Conservation (phyloP, 306 rosid species). For the Pterocarpus santalinus region DNA sequence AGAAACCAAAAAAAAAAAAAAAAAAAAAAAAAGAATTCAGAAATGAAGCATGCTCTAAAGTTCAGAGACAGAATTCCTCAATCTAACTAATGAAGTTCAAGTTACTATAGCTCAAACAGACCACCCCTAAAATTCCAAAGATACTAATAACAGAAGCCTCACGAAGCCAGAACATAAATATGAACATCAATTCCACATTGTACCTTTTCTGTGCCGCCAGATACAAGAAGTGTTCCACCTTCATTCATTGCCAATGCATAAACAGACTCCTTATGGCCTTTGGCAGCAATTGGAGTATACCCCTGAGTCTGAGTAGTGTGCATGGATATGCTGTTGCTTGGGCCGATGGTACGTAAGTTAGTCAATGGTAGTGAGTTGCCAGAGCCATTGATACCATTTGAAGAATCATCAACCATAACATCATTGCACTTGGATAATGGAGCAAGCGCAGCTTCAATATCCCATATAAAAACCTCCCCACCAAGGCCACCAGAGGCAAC, state of each 20-base stretch:
- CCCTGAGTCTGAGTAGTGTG: conserved; percentile 85
- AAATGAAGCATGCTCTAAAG: conserved; percentile 24
- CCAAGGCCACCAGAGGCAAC: conserved; percentile 99
- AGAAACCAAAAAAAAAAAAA: conserved; percentile 12
- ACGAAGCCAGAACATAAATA: conserved; percentile 33
- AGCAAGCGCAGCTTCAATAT: conserved; percentile 85
- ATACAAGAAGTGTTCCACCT: conserved; percentile 88
- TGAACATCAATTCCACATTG: conserved; percentile 43
- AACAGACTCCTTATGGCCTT: conserved; percentile 99
- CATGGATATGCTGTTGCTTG: conserved; percentile 78
- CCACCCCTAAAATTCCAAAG: conserved; percentile 14
- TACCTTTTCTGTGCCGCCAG: conserved; percentile 99
- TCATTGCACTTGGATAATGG: conserved; percentile 77
- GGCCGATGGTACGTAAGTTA: conserved; percentile 81
- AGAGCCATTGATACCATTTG: conserved; percentile 80
- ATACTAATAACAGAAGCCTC: conserved; percentile 13
- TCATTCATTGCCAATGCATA: conserved; percentile 97
- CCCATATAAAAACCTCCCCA: conserved; percentile 99
- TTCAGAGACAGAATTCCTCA: conserved; percentile 27
- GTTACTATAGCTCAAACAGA: conserved; percentile 27
- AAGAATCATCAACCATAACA: conserved; percentile 76
- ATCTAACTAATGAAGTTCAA: conserved; percentile 18
- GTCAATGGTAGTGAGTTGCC: conserved; percentile 73
- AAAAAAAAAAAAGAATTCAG: background rate
- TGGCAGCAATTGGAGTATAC: conserved; percentile 86